phyloP scores from a whole-genome alignment of 2,329 filamentous ascomycete species.

The Colletotrichum theobromicola region DNA sequence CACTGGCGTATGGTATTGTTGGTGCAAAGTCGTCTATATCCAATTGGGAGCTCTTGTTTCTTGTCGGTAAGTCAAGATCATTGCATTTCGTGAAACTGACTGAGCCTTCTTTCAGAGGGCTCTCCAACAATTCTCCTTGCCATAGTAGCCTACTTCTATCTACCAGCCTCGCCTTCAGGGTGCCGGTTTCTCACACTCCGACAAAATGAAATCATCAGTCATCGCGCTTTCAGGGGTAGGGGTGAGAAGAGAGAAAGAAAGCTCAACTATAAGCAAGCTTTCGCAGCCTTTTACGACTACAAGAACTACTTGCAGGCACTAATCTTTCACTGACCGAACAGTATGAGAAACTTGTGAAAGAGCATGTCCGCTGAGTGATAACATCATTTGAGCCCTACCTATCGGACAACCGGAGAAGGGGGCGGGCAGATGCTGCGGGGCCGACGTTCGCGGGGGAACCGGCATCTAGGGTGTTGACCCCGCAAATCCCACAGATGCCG shows the following conservation, averaged over 20 bases:
- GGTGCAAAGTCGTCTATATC: conserved; percentile 59
- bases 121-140: conserved; percentile 62
- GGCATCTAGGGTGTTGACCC: neutral
- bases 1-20: conserved; percentile 69
- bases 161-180: conserved; percentile 57
- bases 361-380: neutral
- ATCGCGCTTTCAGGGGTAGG: conserved; percentile 50
- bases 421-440: neutral
- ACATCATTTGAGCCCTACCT: neutral
- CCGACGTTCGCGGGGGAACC: neutral
- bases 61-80: conserved; percentile 47
- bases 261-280: conserved; percentile 50
- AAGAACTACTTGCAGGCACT: conserved; percentile 54
- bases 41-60: conserved; percentile 69
- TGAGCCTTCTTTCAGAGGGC: conserved; percentile 45
- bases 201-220: conserved; percentile 62
- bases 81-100: neutral
- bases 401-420: neutral
- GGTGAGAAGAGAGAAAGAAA: conserved; percentile 51
- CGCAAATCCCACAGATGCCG: neutral
- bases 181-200: conserved; percentile 60
- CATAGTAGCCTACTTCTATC: conserved; percentile 56
- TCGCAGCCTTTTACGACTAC: conserved; percentile 49
- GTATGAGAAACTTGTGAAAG: neutral
- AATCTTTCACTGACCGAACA: conserved; percentile 23